These are phyloP conservation scores for Ophiostoma sp. DNA, from an alignment of 2,329 filamentous ascomycete genomes.

Conservation along the genomic window DNA sequence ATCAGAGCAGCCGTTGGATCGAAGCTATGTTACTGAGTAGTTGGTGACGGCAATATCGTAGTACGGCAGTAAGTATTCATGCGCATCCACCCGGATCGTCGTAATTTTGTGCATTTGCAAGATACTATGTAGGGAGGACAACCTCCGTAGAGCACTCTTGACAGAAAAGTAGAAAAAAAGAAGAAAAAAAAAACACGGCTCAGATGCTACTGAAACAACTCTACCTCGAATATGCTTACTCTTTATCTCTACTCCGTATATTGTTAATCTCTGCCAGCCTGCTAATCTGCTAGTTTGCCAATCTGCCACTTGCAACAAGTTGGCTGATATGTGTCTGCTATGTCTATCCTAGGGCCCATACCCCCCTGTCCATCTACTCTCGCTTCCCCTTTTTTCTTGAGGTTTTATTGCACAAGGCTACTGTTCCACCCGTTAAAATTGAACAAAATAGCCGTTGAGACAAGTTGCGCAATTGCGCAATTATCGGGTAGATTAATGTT, in stretches of 20 bases:
- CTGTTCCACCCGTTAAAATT: constrained; percentile 7
- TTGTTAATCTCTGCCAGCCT: neutral
- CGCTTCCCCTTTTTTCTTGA: constrained; percentile 2
- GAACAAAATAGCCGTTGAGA: neutral
- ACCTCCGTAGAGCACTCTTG: neutral
- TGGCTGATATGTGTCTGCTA: neutral
- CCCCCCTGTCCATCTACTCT: neutral
- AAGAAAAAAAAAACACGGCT: neutral
- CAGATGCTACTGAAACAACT: neutral
- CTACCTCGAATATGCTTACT: neutral
- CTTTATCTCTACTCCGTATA: too few relatives aligned
- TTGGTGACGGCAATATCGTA: neutral
- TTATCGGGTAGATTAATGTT: neutral
- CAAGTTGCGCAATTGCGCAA: neutral
- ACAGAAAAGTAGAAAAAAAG: neutral
- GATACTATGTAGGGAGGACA: neutral
- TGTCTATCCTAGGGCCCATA: neutral
- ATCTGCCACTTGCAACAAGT: neutral
- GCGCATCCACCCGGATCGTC: neutral
- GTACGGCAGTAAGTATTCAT: neutral
- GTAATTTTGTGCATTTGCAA: neutral
- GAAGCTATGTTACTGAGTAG: neutral
- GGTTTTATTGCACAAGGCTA: constrained; percentile 8
- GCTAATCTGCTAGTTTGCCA: neutral
- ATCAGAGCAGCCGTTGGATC: neutral